These are phyloP conservation scores for Stagonosporopsis rhizophila DNA, from an alignment of 2,329 filamentous ascomycete genomes.

Conservation along the genomic window DNA sequence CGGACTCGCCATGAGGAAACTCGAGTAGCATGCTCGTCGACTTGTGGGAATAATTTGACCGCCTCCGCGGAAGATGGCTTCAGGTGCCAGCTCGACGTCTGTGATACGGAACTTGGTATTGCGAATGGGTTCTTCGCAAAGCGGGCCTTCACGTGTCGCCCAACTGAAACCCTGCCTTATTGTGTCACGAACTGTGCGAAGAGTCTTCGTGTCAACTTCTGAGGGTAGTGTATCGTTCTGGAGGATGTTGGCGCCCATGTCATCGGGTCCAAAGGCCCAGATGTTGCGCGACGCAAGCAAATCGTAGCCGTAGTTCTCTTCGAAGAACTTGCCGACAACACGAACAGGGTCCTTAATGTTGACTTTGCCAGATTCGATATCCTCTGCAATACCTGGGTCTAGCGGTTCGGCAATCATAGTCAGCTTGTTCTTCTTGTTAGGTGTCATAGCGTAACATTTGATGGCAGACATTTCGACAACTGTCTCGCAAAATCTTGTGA, in stretches of 20 bases:
- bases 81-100: slow-evolving; percentile 82
- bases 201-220: slow-evolving; percentile 91
- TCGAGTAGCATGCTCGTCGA: slow-evolving; percentile 90
- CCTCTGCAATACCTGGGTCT: slow-evolving; percentile 91
- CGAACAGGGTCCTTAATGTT: slow-evolving; percentile 91
- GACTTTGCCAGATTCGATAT: slow-evolving; percentile 90
- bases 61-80: slow-evolving; percentile 93
- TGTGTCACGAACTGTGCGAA: slow-evolving; percentile 86
- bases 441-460: slow-evolving; percentile 96
- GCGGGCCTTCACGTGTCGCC: slow-evolving; percentile 91
- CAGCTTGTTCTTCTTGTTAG: slow-evolving; percentile 99
- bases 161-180: slow-evolving; percentile 96
- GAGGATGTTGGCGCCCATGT: slow-evolving; percentile 91
- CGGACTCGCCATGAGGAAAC: slow-evolving; percentile 95
- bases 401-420: slow-evolving; percentile 98
- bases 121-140: slow-evolving; percentile 98
- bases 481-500: slow-evolving; percentile 97
- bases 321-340: slow-evolving; percentile 95
- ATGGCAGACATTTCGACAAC: slow-evolving; percentile 97
- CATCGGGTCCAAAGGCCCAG: slow-evolving; percentile 97
- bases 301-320: slow-evolving; percentile 97
- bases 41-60: slow-evolving; percentile 97
- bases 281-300: slow-evolving; percentile 92
- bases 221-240: slow-evolving; percentile 96
- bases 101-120: slow-evolving; percentile 98